phyloP scores from a whole-genome alignment of 768 basidiomycete species.

The Mycena capillaripes region DNA sequence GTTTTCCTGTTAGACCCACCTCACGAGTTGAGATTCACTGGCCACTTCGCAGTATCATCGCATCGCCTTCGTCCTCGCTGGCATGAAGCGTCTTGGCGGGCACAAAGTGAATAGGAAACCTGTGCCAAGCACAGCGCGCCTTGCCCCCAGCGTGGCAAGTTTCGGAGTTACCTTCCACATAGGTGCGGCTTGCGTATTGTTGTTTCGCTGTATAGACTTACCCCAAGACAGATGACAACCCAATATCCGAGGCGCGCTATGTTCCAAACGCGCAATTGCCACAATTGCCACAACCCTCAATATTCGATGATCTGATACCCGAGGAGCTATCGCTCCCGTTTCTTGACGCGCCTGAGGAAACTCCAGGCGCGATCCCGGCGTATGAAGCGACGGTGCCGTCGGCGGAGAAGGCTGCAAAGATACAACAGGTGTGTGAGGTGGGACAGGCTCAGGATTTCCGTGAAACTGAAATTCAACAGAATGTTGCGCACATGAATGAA shows the following conservation, averaged over 20 bases:
- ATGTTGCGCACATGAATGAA: constrained; percentile 14
- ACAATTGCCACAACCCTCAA: neutral
- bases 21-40: neutral
- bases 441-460: no score
- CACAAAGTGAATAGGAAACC: neutral
- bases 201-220: neutral
- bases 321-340: neutral
- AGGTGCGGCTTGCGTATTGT: neutral
- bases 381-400: neutral
- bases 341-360: neutral
- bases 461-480: no score
- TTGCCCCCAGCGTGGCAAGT: neutral
- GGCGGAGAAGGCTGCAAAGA: constrained; percentile 1
- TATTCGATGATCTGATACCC: neutral
- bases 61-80: neutral
- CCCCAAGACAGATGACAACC: neutral
- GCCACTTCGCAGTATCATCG: no score
- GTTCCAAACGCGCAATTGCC: neutral
- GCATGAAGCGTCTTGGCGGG: neutral
- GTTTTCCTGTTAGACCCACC: no score
- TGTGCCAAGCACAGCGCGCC: neutral
- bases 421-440: neutral
- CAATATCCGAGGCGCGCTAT: neutral
- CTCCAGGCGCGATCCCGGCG: neutral
- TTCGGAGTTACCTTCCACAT: neutral